A percentile compares a stretch with the other conserved stretches of the same genome.
phyloP scores from a whole-genome alignment of 257 asterid genomes.

The Avicennia marina region DNA sequence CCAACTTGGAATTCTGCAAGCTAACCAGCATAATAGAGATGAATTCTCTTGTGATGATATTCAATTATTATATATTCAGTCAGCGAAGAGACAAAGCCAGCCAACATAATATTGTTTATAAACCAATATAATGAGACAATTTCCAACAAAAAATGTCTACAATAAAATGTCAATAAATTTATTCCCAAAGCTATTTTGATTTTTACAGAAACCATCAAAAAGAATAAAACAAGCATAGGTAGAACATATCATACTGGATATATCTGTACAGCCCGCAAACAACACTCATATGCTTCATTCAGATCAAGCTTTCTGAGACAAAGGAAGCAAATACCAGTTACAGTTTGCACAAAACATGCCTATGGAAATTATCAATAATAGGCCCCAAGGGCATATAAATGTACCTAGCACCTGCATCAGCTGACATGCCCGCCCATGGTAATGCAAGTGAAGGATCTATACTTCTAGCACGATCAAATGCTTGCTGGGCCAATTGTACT shows the following conservation, averaged over 20 bases:
- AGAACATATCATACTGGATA: slow-evolving; percentile 54
- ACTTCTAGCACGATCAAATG: slow-evolving; percentile 97
- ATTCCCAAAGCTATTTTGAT: slow-evolving; percentile 1
- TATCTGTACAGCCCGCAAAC: slow-evolving; percentile 79
- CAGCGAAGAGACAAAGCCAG: slow-evolving; percentile 1
- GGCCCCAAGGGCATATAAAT: slow-evolving; percentile 15
- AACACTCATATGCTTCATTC: slow-evolving; percentile 94
- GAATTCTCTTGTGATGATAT: slow-evolving; percentile 19
- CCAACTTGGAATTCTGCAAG: slow-evolving; percentile 94
- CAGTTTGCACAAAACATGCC: slow-evolving; percentile 8
- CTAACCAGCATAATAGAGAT: slow-evolving; percentile 39
- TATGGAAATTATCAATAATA: slow-evolving; percentile 5
- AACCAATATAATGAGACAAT: not conserved
- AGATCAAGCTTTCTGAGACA: slow-evolving; percentile 63
- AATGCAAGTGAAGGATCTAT: slow-evolving; percentile 95
- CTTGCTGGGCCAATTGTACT: slow-evolving; percentile 76
- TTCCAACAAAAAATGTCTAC: slow-evolving; percentile 1
- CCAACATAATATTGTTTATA: slow-evolving; percentile 12
- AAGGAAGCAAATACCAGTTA: slow-evolving; percentile 21
- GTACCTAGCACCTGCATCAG: slow-evolving; percentile 84
- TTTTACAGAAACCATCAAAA: slow-evolving; percentile 11
- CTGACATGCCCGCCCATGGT: slow-evolving; percentile 99
- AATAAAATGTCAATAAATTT: not conserved
- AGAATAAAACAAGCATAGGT: slow-evolving; percentile 11
- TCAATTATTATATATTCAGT: slow-evolving; percentile 1